These are phyloP conservation scores for Petasospora fabianii DNA, from an alignment of 1,139 yeast species.

Conservation along the genomic window DNA sequence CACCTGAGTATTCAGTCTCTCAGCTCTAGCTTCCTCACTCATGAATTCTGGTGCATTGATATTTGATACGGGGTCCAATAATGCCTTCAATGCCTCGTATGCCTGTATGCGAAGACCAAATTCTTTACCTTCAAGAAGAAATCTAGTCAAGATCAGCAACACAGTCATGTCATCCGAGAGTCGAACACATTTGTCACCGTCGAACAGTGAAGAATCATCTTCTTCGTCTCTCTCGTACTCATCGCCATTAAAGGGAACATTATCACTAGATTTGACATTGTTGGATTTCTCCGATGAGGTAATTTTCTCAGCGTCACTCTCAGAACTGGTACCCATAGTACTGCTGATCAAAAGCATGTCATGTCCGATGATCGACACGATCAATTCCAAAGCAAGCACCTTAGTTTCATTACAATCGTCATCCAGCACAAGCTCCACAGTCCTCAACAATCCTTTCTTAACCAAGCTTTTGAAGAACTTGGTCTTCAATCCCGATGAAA, in stretches of 20 bases:
- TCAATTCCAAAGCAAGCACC: slow-evolving; percentile 75
- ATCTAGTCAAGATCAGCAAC: slow-evolving; percentile 54
- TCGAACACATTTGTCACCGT: slow-evolving; percentile 14
- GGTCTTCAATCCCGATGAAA: slow-evolving; percentile 61
- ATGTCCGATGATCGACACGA: slow-evolving; percentile 79
- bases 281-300: not conserved
- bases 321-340: slow-evolving; percentile 3
- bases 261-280: slow-evolving; percentile 8
- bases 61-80: slow-evolving; percentile 52
- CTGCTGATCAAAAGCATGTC: slow-evolving; percentile 64
- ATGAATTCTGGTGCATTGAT: slow-evolving; percentile 15
- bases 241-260: slow-evolving; percentile 16
- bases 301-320: too few relatives aligned
- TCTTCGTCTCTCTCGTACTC: slow-evolving; percentile 16
- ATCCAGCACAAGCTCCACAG: slow-evolving; percentile 68
- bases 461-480: slow-evolving; percentile 64
- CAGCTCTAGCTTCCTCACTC: slow-evolving; percentile 30
- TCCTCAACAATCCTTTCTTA: slow-evolving; percentile 63
- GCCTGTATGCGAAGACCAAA: slow-evolving; percentile 80
- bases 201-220: slow-evolving; percentile 8
- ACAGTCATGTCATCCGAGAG: slow-evolving; percentile 60
- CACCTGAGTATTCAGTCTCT: slow-evolving; percentile 43
- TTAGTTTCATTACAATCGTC: slow-evolving; percentile 53
- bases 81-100: slow-evolving; percentile 72
- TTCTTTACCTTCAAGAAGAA: slow-evolving; percentile 60